These are phyloP conservation scores for Aspergillus sp. DNA, from an alignment of 2,329 filamentous ascomycete genomes.

Conservation along the genomic window DNA sequence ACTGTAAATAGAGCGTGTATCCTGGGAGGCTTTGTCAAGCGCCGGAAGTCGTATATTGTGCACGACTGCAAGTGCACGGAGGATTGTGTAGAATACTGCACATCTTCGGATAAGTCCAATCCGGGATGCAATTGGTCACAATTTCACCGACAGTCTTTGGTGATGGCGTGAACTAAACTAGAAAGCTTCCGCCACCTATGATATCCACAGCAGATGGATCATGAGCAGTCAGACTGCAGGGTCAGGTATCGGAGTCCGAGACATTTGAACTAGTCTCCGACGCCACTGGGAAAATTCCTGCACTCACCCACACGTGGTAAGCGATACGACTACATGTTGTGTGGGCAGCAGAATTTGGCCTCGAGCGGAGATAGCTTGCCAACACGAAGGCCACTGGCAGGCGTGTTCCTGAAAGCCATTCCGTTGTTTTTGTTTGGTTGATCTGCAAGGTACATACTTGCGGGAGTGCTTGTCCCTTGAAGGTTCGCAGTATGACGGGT, in stretches of 20 bases:
- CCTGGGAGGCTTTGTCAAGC: background rate
- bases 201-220: background rate
- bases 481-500: background rate
- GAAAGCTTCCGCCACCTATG: background rate
- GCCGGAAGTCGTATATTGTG: background rate
- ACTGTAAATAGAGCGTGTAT: background rate
- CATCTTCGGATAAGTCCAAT: background rate
- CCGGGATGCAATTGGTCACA: background rate
- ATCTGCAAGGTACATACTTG: background rate
- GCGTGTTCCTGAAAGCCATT: background rate
- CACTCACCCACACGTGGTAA: slow-evolving; percentile 3
- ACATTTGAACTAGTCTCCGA: slow-evolving; percentile 11
- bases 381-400: background rate
- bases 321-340: background rate
- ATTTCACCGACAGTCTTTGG: background rate
- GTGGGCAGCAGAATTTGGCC: background rate
- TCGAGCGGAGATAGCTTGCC: background rate
- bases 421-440: background rate
- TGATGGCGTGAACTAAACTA: background rate
- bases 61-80: too few species aligned
- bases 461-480: background rate
- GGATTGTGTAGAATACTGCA: background rate
- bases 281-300: slow-evolving; percentile 9
- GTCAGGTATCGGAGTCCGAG: slow-evolving; percentile 10
- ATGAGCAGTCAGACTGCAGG: background rate